These are phyloP conservation scores for Saturnispora saitoi DNA, from an alignment of 805 yeast genomes.

Conservation along the genomic window DNA sequence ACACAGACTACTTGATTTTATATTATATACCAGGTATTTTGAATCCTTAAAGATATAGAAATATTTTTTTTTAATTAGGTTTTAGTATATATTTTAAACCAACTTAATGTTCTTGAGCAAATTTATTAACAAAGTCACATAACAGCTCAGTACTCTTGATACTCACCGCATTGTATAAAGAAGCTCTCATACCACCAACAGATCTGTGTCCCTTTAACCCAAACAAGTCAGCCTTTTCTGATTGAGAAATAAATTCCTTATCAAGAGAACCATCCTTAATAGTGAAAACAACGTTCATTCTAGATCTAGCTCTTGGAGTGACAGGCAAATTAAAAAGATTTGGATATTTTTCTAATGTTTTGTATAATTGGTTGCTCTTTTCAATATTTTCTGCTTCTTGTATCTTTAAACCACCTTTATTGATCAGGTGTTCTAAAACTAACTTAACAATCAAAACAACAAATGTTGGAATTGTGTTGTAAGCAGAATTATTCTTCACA, in stretches of 20 bases:
- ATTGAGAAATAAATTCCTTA: slow-evolving; percentile 58
- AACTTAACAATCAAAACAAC: slow-evolving; percentile 79
- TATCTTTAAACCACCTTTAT: slow-evolving; percentile 60
- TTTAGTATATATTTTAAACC: too few relatives aligned
- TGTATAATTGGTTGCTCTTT: slow-evolving; percentile 61
- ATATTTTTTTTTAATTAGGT: too few relatives aligned
- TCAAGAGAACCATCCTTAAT: slow-evolving; percentile 52
- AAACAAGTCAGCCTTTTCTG: slow-evolving; percentile 47
- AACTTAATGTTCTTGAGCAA: slow-evolving; percentile 37
- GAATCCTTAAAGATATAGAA: background rate
- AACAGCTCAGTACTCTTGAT: slow-evolving; percentile 50
- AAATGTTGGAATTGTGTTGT: slow-evolving; percentile 93
- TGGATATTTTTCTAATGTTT: slow-evolving; percentile 58
- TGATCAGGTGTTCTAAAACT: slow-evolving; percentile 56
- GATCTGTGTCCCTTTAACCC: slow-evolving; percentile 95
- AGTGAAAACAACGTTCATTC: slow-evolving; percentile 92
- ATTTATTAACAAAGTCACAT: slow-evolving; percentile 48
- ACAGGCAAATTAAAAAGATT: slow-evolving; percentile 61
- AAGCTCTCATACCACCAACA: slow-evolving; percentile 94
- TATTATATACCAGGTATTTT: slow-evolving; percentile 38
- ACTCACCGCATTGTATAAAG: slow-evolving; percentile 81
- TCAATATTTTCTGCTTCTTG: slow-evolving; percentile 49
- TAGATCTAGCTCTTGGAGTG: slow-evolving; percentile 54
- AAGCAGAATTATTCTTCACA: slow-evolving; percentile 82
- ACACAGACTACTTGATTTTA: slow-evolving; percentile 54